Evolutionary conservation across 202 grass and related monocot genomes (phyloP), one percentile per base, ranked within the genome.

Genomic region (Dendrocalamus latiflorus): DNA sequence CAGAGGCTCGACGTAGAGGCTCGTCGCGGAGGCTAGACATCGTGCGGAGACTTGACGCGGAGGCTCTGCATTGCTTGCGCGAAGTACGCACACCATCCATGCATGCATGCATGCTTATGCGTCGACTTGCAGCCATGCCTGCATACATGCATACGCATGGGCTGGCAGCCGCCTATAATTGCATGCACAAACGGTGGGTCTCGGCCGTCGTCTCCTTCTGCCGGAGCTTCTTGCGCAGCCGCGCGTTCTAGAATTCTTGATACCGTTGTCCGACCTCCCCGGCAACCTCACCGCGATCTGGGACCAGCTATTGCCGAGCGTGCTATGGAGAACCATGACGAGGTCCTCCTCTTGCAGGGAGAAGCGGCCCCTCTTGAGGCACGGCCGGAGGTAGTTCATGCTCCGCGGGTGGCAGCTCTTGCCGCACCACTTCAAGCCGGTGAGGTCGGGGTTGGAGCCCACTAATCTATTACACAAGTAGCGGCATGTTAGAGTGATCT

Each of bases 391-490:
- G 61, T 86, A 86, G 77, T 86, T 86, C 84, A 86, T 86, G 70
- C 72, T 59, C 34, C 72, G 50, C 6, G 60, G 72, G 1, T 54
- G 50, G 54, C 72, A 75, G 53, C 72, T 75, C 72, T 75, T 75
- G 49, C 72, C 72, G 34, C 72, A 75, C 11, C 72, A 38, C 57
- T 86, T 62, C 70, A 87, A 48, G 6, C 80, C 75, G 42, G 94
- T 71, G 68, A 97, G 76, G 71, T 97, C 92, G n/a, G 94, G 94
- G 62, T 93, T 90, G 61, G 94, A 93, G 89, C 94, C n/a, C n/a
- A n/a, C n/a, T n/a, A n/a, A n/a, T n/a, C n/a, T n/a, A n/a, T n/a
- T n/a, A n/a, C n/a, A n/a, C n/a, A n/a, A n/a, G n/a, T n/a, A n/a
- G n/a, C n/a, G n/a, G n/a, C n/a, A n/a, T n/a, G n/a, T n/a, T n/a